Conservation (phyloP, 169 alveolate species). For the Cryptosporidium muris region DNA sequence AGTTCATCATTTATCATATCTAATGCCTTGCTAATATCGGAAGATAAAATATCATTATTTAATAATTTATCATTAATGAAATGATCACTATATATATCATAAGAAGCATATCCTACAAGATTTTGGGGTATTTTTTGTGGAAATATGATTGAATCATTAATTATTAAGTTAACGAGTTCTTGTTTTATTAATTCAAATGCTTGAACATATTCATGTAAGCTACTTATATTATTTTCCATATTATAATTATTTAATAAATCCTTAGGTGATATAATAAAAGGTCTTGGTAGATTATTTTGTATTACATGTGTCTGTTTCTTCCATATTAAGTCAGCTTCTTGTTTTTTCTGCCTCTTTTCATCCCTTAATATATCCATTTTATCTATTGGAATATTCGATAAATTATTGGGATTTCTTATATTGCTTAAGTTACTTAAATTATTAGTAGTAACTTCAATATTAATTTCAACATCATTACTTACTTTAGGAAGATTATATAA, state of each 20-base stretch:
- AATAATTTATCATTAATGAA: not conserved
- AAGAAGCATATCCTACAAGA: slow-evolving; percentile 16
- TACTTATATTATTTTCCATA: not conserved
- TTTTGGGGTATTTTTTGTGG: slow-evolving; percentile 59
- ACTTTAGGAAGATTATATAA: slow-evolving; percentile 64
- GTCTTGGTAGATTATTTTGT: slow-evolving; percentile 39
- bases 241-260: not conserved
- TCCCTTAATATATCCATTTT: slow-evolving; percentile 16
- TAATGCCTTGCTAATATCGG: slow-evolving; percentile 3
- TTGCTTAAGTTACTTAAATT: not conserved
- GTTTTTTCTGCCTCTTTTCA: not conserved
- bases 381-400: not conserved
- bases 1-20: slow-evolving; percentile 34
- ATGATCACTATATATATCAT: not conserved
- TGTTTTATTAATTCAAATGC: not conserved
- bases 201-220: not conserved
- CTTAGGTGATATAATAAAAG: slow-evolving; percentile 21
- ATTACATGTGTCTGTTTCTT: slow-evolving; percentile 37
- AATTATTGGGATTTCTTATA: not conserved
- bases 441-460: slow-evolving; percentile 5
- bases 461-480: slow-evolving; percentile 20
- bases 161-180: slow-evolving; percentile 23
- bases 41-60: slow-evolving; percentile 13
- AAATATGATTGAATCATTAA: slow-evolving; percentile 11
- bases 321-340: not conserved